Evolutionary conservation across 352 stramenopile species (phyloP).

Genomic region (Globisporangium canariense): DNA sequence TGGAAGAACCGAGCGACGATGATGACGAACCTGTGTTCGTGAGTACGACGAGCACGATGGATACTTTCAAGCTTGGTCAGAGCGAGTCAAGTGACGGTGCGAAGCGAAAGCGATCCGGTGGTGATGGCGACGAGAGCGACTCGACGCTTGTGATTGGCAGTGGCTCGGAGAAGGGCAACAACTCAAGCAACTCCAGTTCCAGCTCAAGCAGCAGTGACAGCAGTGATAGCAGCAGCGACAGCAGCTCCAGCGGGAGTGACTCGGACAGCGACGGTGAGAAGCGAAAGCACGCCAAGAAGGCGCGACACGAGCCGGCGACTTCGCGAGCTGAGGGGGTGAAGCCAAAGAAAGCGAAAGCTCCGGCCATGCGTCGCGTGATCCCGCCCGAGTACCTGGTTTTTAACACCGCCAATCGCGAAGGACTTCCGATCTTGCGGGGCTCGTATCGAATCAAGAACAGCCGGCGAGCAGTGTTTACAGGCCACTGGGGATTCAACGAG

Average conservation of each 20-base stretch:
- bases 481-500: slow-evolving; percentile 65
- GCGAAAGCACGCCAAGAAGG: slow-evolving; percentile 10
- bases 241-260: slow-evolving; percentile 17
- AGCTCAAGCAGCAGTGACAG: slow-evolving; percentile 26
- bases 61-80: neutral
- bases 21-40: slow-evolving; percentile 16
- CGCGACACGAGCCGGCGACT: slow-evolving; percentile 9
- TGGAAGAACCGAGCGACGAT: slow-evolving; percentile 9
- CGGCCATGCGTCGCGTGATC: slow-evolving; percentile 23
- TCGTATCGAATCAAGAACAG: slow-evolving; percentile 40
- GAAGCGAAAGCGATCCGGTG: slow-evolving; percentile 15
- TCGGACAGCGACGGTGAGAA: slow-evolving; percentile 19
- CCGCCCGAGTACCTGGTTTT: slow-evolving; percentile 50
- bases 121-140: slow-evolving; percentile 24
- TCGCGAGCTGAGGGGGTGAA: neutral
- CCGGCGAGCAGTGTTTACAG: slow-evolving; percentile 47
- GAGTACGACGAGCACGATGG: slow-evolving; percentile 1
- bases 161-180: slow-evolving; percentile 12
- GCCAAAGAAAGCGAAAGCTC: slow-evolving; percentile 6
- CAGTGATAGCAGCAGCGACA: slow-evolving; percentile 17
- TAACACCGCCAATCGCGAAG: slow-evolving; percentile 30
- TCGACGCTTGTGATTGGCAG: slow-evolving; percentile 24
- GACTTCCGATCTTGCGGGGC: slow-evolving; percentile 54
- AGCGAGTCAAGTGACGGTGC: neutral
- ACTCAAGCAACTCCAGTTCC: slow-evolving; percentile 18